Conservation (phyloP, 2,329 filamentous ascomycete genomes). For the Microcyclospora pomicola region DNA sequence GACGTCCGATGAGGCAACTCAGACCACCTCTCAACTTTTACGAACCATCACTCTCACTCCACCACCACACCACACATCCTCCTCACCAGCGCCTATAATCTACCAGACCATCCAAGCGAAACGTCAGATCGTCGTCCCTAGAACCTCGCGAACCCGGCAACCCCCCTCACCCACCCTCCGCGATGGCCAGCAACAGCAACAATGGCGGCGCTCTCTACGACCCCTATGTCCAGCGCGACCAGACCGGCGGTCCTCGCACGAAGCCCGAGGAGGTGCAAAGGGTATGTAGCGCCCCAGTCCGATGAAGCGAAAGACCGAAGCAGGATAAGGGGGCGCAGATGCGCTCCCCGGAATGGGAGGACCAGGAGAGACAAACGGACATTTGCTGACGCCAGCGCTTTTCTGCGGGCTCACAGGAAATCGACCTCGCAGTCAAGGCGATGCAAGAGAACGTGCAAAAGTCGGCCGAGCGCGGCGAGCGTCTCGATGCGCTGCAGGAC, state of each 20-base stretch:
- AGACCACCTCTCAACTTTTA: no score
- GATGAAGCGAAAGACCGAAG: background rate
- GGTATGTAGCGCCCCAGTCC: background rate
- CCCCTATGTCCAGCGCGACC: background rate
- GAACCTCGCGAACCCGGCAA: background rate
- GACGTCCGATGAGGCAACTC: no score
- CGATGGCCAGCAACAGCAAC: background rate
- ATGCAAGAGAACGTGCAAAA: constrained; percentile 98
- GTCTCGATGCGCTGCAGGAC: constrained; percentile 75
- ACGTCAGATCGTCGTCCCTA: no score
- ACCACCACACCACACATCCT: no score
- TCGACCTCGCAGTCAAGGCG: constrained; percentile 84
- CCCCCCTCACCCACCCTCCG: background rate
- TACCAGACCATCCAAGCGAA: no score
- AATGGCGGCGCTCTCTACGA: background rate
- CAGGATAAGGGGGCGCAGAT: background rate
- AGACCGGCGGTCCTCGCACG: background rate
- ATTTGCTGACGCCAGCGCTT: background rate
- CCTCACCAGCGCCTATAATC: no score
- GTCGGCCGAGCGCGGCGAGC: constrained; percentile 82
- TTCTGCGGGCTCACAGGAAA: constrained; percentile 53
- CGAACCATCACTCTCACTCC: no score
- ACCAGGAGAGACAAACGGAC: background rate
- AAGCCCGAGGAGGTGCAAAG: background rate
- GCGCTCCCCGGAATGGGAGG: no score